Percentiles rank a stretch among this genome's conserved stretches.
Evolutionary conservation across 140 eudicot genomes (phyloP).

Genomic region (Bidens hawaiensis): DNA sequence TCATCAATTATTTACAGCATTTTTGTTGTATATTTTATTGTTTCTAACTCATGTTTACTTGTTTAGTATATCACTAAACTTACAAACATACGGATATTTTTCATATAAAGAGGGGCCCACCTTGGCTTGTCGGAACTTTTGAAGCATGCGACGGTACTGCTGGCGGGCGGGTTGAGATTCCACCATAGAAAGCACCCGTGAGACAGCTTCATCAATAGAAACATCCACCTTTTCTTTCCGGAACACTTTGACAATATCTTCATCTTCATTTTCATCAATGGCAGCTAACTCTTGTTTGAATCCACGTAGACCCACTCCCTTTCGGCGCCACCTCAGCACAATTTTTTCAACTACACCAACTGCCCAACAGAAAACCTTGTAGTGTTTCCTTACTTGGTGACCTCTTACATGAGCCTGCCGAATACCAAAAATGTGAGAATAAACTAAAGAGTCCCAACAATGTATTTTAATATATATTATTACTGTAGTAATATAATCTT

Average conservation of each 20-base stretch:
- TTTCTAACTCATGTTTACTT: not conserved
- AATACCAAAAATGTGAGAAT: not conserved
- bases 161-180: slow-evolving; percentile 74
- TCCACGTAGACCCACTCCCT: slow-evolving; percentile 87
- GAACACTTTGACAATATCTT: slow-evolving; percentile 62
- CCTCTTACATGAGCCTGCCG: slow-evolving; percentile 97
- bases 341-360: slow-evolving; percentile 78
- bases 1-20: too few species aligned
- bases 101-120: slow-evolving; percentile 29
- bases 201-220: slow-evolving; percentile 80
- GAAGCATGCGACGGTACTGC: slow-evolving; percentile 84
- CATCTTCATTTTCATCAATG: slow-evolving; percentile 68
- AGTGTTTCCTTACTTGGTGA: slow-evolving; percentile 69
- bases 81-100: not conserved
- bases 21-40: too few species aligned
- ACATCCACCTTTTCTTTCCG: slow-evolving; percentile 74
- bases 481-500: not conserved
- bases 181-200: slow-evolving; percentile 80
- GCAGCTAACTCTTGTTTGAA: slow-evolving; percentile 37
- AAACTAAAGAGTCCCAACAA: not conserved
- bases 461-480: too few species aligned
- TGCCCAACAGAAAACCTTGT: slow-evolving; percentile 86
- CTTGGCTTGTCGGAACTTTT: slow-evolving; percentile 75
- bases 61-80: not conserved
- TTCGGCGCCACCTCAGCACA: slow-evolving; percentile 87